Percentiles rank a stretch among this genome's conserved stretches.
Conservation (phyloP, 1,284 basidiomycete species). For the Moesziomyces globuligerus region DNA sequence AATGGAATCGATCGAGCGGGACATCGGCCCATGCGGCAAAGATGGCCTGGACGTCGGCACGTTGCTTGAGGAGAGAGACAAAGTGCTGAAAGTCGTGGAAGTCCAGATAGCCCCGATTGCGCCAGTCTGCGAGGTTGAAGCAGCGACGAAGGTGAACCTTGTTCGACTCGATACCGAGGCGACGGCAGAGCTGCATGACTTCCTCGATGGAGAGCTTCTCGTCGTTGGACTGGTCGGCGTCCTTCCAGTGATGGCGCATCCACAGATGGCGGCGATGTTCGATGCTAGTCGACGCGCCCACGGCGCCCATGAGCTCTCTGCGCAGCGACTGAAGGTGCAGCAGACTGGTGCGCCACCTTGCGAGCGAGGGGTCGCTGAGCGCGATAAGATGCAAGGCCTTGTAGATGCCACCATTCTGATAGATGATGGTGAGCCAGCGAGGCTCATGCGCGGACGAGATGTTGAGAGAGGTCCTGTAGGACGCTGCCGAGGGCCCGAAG, state of each 20-base stretch:
- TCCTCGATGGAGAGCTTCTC: conserved; percentile 78
- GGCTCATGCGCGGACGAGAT: conserved; percentile 68
- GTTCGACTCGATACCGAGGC: conserved; percentile 78
- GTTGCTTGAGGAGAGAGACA: conserved; percentile 82
- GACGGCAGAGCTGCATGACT: conserved; percentile 78
- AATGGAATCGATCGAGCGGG: conserved; percentile 7
- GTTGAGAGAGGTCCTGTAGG: conserved; percentile 81
- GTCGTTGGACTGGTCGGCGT: conserved; percentile 75
- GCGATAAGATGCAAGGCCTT: conserved; percentile 92
- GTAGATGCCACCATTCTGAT: conserved; percentile 80
- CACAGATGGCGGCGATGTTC: conserved; percentile 78
- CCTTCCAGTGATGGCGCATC: conserved; percentile 85
- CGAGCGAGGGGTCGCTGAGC: conserved; percentile 76
- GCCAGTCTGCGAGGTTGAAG: conserved; percentile 81
- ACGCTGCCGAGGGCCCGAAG: conserved; percentile 78
- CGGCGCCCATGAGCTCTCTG: conserved; percentile 49
- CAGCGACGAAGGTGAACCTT: conserved; percentile 74
- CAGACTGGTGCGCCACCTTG: conserved; percentile 70
- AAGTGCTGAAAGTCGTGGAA: conserved; percentile 86
- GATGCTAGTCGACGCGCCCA: conserved; percentile 58
- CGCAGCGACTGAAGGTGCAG: conserved; percentile 67
- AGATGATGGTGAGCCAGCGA: conserved; percentile 81
- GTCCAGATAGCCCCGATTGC: conserved; percentile 78
- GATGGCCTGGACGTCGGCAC: conserved; percentile 79
- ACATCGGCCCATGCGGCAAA: conserved; percentile 54